phyloP scores from a whole-genome alignment of 768 basidiomycete species.

The Lentinula aciculospora region DNA sequence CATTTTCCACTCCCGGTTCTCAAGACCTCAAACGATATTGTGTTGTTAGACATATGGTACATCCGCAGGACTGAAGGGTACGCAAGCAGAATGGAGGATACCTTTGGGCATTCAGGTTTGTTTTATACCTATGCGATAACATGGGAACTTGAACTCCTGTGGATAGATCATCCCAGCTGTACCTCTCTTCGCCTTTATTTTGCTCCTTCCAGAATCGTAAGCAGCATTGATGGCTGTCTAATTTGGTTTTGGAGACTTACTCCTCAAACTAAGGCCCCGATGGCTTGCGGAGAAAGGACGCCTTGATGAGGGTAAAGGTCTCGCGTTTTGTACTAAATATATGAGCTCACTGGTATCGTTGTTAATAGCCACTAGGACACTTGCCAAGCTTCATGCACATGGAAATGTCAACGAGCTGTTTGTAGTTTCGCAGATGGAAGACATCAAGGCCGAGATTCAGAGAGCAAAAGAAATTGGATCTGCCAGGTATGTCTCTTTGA shows the following conservation, averaged over 20 bases:
- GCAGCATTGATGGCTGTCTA: conserved; percentile 8
- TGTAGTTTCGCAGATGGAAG: conserved; percentile 40
- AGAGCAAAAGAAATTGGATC: conserved; percentile 31
- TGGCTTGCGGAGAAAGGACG: conserved; percentile 50
- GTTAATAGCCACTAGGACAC: conserved; percentile 25
- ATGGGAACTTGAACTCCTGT: neutral
- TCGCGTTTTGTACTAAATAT: neutral
- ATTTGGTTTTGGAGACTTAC: neutral
- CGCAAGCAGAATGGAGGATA: conserved; percentile 43
- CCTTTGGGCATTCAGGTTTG: conserved; percentile 38
- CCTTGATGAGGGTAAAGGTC: conserved; percentile 32
- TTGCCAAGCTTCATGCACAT: conserved; percentile 48
- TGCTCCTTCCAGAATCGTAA: conserved; percentile 46
- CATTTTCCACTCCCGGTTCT: neutral
- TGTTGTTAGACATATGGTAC: conserved; percentile 31
- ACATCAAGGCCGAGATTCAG: conserved; percentile 32
- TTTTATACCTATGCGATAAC: neutral
- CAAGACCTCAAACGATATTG: too few species aligned
- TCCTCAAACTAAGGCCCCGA: conserved; percentile 26
- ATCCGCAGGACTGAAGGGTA: conserved; percentile 30
- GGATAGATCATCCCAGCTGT: conserved; percentile 36
- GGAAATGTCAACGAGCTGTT: conserved; percentile 42
- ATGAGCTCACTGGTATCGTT: neutral
- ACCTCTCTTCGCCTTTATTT: conserved; percentile 44
- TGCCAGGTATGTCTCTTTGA: conserved; percentile 23